phyloP scores from a whole-genome alignment of 2,329 filamentous ascomycete genomes.

The Fusarium nanum region DNA sequence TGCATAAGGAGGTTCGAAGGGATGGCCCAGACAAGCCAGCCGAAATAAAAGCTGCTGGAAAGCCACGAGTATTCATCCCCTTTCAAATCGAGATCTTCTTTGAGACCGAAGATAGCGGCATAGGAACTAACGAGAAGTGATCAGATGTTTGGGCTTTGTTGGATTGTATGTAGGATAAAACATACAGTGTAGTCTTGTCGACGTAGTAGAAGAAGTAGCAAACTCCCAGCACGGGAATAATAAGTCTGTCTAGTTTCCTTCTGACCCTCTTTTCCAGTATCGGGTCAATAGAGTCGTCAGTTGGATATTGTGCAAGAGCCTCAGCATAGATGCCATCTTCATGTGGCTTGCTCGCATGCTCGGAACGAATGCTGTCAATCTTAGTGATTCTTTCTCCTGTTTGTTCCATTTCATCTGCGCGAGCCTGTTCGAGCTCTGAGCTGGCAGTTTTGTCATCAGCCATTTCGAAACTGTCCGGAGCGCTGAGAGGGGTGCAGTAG shows the following conservation, averaged over 20 bases:
- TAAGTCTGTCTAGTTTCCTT: conserved; percentile 54
- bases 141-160: background rate
- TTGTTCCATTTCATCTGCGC: conserved; percentile 4
- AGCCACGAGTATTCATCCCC: conserved; percentile 66
- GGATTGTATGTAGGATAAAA: background rate
- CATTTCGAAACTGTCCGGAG: background rate
- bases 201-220: conserved; percentile 58
- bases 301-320: conserved; percentile 52
- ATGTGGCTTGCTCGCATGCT: conserved; percentile 15
- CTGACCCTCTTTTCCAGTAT: conserved; percentile 49
- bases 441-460: background rate
- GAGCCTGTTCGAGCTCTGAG: conserved; percentile 6
- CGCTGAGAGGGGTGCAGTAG: background rate
- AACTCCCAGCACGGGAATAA: conserved; percentile 53
- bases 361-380: conserved; percentile 1
- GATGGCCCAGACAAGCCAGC: conserved; percentile 54
- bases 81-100: conserved; percentile 66
- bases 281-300: conserved; percentile 53
- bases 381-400: conserved; percentile 4
- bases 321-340: conserved; percentile 49
- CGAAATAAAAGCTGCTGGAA: conserved; percentile 53
- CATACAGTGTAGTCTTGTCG: conserved; percentile 62
- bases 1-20: conserved; percentile 50
- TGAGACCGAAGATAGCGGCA: conserved; percentile 73
- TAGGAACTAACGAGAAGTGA: conserved; percentile 56